phyloP scores from a whole-genome alignment of 73 alveolate genomes.

The Stentor coeruleus region DNA sequence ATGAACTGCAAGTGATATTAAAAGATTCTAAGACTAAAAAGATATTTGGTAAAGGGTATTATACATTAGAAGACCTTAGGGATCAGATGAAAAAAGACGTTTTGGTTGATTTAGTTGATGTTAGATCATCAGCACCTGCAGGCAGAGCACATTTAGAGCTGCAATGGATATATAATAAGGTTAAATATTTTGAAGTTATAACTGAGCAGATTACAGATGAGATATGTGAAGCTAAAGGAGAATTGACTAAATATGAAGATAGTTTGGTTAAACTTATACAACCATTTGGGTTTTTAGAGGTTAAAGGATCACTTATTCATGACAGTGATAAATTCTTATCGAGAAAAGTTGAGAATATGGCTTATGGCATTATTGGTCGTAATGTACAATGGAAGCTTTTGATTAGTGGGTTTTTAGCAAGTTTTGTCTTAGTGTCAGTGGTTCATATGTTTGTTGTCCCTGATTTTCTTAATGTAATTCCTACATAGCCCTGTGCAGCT shows the following conservation, averaged over 20 bases:
- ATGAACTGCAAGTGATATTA: not conserved
- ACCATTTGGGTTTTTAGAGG: not conserved
- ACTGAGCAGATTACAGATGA: not conserved
- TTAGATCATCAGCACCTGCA: not conserved
- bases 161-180: not conserved
- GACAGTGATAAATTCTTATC: not conserved
- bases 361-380: not conserved
- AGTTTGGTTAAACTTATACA: not conserved
- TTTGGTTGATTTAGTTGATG: not conserved
- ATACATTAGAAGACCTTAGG: not conserved
- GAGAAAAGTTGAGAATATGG: not conserved
- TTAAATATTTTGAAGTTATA: too few relatives aligned
- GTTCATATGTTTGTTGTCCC: not conserved
- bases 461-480: not conserved
- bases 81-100: not conserved
- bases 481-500: not conserved
- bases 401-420: not conserved
- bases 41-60: not conserved
- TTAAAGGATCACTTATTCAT: not conserved
- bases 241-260: not conserved
- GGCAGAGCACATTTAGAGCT: not conserved
- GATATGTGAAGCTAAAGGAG: not conserved
- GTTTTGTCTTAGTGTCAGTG: not conserved
- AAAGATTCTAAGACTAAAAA: not conserved
- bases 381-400: not conserved